Evolutionary conservation across 1,284 basidiomycete species (phyloP).

Genomic region (Sanghuangporus baumii): DNA sequence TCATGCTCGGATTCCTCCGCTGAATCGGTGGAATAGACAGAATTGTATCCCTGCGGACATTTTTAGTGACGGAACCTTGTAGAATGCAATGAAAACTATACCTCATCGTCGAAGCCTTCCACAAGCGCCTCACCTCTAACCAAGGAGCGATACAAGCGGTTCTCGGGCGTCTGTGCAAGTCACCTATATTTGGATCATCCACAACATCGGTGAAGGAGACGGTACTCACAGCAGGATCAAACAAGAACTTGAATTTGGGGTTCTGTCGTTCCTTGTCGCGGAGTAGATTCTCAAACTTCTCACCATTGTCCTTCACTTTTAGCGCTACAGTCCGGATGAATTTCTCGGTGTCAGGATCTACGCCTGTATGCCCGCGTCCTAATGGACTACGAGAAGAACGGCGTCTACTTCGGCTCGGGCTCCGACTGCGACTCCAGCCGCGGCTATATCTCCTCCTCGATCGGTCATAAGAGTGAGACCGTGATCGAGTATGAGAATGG

Average conservation of each 20-base stretch:
- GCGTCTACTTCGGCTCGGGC: not conserved
- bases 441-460: constrained; percentile 9
- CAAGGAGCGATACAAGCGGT: constrained; percentile 76
- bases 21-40: constrained; percentile 91
- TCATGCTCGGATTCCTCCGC: constrained; percentile 92
- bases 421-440: constrained; percentile 13
- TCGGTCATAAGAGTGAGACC: constrained; percentile 21
- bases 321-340: constrained; percentile 83
- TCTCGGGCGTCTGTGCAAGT: constrained; percentile 60
- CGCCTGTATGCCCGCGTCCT: constrained; percentile 36
- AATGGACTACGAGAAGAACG: constrained; percentile 13
- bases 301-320: constrained; percentile 78
- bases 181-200: not conserved
- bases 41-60: constrained; percentile 72
- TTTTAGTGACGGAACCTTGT: not conserved
- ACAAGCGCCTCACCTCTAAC: constrained; percentile 57
- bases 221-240: constrained; percentile 55
- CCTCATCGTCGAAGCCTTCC: constrained; percentile 83
- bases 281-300: constrained; percentile 71
- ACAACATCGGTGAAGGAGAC: not conserved
- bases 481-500: constrained; percentile 25
- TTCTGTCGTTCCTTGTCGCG: constrained; percentile 76
- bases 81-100: constrained; percentile 24
- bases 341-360: constrained; percentile 70
- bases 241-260: constrained; percentile 77